Conservation (phyloP, 75 land plant species). For the Cryptomeria japonica region DNA sequence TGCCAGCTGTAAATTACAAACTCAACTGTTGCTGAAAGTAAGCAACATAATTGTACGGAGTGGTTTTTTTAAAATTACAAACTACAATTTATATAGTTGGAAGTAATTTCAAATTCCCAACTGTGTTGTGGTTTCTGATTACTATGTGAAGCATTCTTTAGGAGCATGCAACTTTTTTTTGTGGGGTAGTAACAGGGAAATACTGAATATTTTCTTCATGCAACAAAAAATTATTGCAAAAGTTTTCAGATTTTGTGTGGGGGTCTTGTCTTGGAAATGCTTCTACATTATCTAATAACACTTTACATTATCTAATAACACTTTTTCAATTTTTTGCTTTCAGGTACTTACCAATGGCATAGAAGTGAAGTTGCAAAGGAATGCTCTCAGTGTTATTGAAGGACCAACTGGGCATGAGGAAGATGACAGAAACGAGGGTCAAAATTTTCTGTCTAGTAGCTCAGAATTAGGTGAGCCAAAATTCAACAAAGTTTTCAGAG, state of each 20-base stretch:
- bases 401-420: slow-evolving; percentile 38
- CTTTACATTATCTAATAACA: not conserved
- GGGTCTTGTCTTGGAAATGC: not conserved
- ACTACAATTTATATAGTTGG: not conserved
- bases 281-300: not conserved
- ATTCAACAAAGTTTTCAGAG: not conserved
- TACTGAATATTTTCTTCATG: not conserved
- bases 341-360: slow-evolving; percentile 44
- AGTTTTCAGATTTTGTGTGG: not conserved
- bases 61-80: not conserved
- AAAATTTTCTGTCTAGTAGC: slow-evolving; percentile 16
- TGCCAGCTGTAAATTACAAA: not conserved
- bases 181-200: not conserved
- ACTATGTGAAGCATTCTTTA: not conserved
- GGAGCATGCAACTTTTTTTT: not conserved
- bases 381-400: slow-evolving; percentile 42
- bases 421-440: slow-evolving; percentile 20
- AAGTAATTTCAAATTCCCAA: not conserved
- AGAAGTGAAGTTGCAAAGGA: slow-evolving; percentile 44
- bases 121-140: not conserved
- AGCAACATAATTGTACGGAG: not conserved
- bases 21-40: not conserved
- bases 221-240: not conserved
- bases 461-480: slow-evolving; percentile 16
- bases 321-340: not conserved